These are phyloP conservation scores for Suhomyces panamericanus DNA, from an alignment of 1,139 yeast species.

Conservation along the genomic window DNA sequence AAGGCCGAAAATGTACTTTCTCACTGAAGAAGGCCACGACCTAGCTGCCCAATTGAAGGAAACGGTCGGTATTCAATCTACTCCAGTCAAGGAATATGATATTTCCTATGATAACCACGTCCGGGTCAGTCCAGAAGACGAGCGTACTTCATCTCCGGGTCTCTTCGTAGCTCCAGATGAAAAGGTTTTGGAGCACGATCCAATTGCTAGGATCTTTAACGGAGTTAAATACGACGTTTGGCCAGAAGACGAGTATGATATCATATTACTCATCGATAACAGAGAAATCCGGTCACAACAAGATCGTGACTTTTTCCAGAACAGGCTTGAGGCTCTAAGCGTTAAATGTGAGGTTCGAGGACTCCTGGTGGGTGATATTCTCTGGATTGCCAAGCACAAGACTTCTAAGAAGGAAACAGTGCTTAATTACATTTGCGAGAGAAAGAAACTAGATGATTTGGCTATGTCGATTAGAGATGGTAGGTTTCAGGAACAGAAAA, in stretches of 20 bases:
- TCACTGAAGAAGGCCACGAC: constrained; percentile 73
- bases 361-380: constrained; percentile 82
- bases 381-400: constrained; percentile 81
- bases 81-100: constrained; percentile 22
- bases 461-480: constrained; percentile 84
- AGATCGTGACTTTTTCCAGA: constrained; percentile 65
- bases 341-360: constrained; percentile 52
- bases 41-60: constrained; percentile 60
- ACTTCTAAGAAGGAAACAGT: constrained; percentile 62
- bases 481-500: constrained; percentile 82
- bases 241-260: constrained; percentile 48
- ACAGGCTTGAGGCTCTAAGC: constrained; percentile 51
- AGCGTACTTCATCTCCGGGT: constrained; percentile 1
- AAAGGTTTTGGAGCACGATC: constrained; percentile 23
- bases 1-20: constrained; percentile 57
- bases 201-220: constrained; percentile 20
- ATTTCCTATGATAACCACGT: constrained; percentile 4
- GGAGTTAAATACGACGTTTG: constrained; percentile 39
- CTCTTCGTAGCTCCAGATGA: background rate
- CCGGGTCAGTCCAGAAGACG: constrained; percentile 4
- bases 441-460: constrained; percentile 87
- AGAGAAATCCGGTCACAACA: constrained; percentile 68
- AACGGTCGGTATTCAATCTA: constrained; percentile 41
- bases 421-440: constrained; percentile 77
- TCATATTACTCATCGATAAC: constrained; percentile 71